A percentile compares a stretch with the other conserved stretches of the same genome.
These are phyloP conservation scores for Oidiodendron maius DNA, from an alignment of 495 filamentous ascomycete species.

Conservation along the genomic window DNA sequence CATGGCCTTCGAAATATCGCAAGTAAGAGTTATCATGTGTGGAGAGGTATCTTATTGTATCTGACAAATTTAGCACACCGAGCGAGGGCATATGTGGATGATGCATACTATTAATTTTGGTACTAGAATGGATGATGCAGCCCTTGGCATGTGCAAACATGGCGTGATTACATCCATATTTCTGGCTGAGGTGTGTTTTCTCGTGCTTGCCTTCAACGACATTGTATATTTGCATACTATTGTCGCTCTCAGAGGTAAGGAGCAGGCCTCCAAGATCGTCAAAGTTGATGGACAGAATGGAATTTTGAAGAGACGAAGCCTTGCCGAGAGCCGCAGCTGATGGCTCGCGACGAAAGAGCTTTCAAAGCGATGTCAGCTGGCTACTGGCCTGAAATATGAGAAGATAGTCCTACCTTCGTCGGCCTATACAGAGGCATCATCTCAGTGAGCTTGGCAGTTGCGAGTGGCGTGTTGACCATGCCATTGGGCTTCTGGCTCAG, in stretches of 20 bases:
- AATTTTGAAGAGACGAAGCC: slow-evolving; percentile 19
- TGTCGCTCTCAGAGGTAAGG: slow-evolving; percentile 82
- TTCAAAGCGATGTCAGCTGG: neutral
- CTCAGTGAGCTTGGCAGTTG: slow-evolving; percentile 38
- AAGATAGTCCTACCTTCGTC: slow-evolving; percentile 37
- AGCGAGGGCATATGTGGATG: neutral
- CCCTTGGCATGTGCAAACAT: slow-evolving; percentile 87
- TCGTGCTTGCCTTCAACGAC: slow-evolving; percentile 80
- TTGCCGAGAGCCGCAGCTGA: slow-evolving; percentile 12
- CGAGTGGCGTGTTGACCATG: slow-evolving; percentile 29
- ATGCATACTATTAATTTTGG: slow-evolving; percentile 73
- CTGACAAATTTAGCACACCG: slow-evolving; percentile 30
- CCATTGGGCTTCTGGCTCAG: slow-evolving; percentile 25
- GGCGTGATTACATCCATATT: slow-evolving; percentile 91
- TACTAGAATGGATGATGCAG: slow-evolving; percentile 90
- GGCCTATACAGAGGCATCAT: slow-evolving; percentile 41
- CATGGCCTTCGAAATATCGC: slow-evolving; percentile 90
- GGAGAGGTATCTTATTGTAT: slow-evolving; percentile 84
- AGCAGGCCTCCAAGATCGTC: slow-evolving; percentile 89
- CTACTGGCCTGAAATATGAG: neutral
- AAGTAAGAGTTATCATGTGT: slow-evolving; percentile 93
- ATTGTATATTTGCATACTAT: slow-evolving; percentile 91
- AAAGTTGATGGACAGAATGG: slow-evolving; percentile 76
- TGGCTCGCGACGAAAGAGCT: slow-evolving; percentile 10
- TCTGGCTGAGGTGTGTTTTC: slow-evolving; percentile 81